Conservation (phyloP, 2,329 filamentous ascomycete genomes). For the Ophiobolus disseminans region DNA sequence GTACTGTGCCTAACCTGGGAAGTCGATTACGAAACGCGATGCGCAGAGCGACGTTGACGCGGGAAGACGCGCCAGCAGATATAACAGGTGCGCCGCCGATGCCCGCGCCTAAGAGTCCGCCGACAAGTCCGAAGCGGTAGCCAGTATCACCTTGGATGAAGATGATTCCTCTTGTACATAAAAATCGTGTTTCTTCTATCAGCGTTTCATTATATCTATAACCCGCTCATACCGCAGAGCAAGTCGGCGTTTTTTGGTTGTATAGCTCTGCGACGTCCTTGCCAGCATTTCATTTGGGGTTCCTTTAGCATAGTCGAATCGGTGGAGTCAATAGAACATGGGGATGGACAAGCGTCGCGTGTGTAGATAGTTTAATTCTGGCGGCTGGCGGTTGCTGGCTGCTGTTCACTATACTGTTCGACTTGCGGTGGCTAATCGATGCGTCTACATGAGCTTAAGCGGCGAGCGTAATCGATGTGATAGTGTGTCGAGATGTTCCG, state of each 20-base stretch:
- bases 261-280: conserved; percentile 6
- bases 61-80: conserved; percentile 40
- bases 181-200: too few species aligned
- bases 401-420: neutral
- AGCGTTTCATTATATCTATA: conserved; percentile 1
- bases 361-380: conserved; percentile 14
- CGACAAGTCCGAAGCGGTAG: conserved; percentile 27
- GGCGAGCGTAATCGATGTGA: too few species aligned
- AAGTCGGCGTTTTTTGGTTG: conserved; percentile 6
- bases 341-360: neutral
- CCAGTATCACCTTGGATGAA: conserved; percentile 11
- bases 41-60: conserved; percentile 40
- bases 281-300: conserved; percentile 2
- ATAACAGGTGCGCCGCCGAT: conserved; percentile 28
- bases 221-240: conserved; percentile 2
- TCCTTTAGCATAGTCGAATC: neutral
- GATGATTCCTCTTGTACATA: too few species aligned
- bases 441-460: too few species aligned
- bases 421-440: neutral
- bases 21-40: conserved; percentile 43
- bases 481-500: neutral
- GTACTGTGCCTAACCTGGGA: conserved; percentile 23
- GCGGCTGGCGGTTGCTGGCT: conserved; percentile 7
- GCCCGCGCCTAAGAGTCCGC: conserved; percentile 26
- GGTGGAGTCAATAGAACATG: neutral